A percentile compares a stretch with the other conserved stretches of the same genome.
Evolutionary conservation across 2,329 filamentous ascomycete genomes (phyloP).

Genomic region (Colletotrichum lupini): DNA sequence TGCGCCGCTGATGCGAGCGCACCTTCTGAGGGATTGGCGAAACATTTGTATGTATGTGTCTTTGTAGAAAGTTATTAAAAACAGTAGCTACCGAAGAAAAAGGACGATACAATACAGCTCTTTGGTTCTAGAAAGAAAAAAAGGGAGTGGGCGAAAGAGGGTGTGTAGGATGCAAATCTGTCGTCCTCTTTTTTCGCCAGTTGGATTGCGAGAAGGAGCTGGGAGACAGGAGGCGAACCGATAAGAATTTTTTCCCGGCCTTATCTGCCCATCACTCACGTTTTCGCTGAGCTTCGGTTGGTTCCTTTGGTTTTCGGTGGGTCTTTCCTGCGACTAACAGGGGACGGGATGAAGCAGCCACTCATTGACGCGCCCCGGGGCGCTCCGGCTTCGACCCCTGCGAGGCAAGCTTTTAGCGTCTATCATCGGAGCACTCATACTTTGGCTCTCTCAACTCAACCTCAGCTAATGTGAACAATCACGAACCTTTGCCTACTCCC

Average conservation of each 20-base stretch:
- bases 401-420: neutral
- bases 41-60: slow-evolving; percentile 30
- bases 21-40: slow-evolving; percentile 49
- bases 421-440: neutral
- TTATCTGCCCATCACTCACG: slow-evolving; percentile 18
- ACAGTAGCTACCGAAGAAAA: slow-evolving; percentile 4
- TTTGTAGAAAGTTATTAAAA: slow-evolving; percentile 1
- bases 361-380: neutral
- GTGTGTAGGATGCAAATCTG: neutral
- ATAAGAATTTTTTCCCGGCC: slow-evolving; percentile 34
- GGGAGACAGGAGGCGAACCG: slow-evolving; percentile 38
- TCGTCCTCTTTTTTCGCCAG: slow-evolving; percentile 16
- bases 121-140: neutral
- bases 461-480: neutral
- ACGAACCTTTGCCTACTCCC: neutral
- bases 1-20: slow-evolving; percentile 49
- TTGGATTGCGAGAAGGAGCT: slow-evolving; percentile 7
- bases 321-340: neutral
- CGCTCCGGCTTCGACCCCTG: slow-evolving; percentile 7
- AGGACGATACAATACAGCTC: slow-evolving; percentile 8
- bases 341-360: slow-evolving; percentile 1
- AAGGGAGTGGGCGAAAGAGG: slow-evolving; percentile 1
- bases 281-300: slow-evolving; percentile 20
- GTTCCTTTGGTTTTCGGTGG: neutral
- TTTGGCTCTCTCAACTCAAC: neutral